Evolutionary conservation across 169 alveolate species (phyloP).

Genomic region (Eimeria tenella): DNA sequence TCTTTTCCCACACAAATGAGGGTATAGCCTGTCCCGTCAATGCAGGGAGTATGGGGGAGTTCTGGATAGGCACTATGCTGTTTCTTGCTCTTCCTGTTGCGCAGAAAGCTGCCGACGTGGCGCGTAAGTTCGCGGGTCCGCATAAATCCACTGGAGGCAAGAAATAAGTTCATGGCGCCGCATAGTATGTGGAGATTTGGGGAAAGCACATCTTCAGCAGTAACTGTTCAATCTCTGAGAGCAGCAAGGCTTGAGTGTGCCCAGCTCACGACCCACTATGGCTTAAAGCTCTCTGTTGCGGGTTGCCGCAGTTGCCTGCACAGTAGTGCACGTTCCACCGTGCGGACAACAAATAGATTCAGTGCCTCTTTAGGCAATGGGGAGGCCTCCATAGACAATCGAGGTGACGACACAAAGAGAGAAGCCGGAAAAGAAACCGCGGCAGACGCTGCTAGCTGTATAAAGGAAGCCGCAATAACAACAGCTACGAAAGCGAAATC

Average conservation of each 20-base stretch:
- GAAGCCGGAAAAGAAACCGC: neutral
- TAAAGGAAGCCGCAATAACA: neutral
- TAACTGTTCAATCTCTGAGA: neutral
- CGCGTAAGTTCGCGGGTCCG: slow-evolving; percentile 38
- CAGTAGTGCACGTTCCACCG: neutral
- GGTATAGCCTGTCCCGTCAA: neutral
- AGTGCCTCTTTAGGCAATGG: neutral
- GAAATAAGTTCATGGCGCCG: neutral
- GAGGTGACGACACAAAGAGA: neutral
- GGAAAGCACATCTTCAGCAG: neutral
- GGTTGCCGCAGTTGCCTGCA: neutral
- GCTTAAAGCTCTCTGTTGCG: neutral
- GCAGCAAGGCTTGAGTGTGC: neutral
- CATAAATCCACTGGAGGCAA: neutral
- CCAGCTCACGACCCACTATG: neutral
- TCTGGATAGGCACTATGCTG: too few species aligned
- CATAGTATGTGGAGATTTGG: slow-evolving; percentile 9
- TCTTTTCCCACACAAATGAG: too few species aligned
- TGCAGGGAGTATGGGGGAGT: too few species aligned
- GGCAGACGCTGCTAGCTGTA: neutral
- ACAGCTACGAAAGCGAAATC: neutral
- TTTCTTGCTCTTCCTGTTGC: neutral
- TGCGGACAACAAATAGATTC: neutral
- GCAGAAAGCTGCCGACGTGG: slow-evolving; percentile 50
- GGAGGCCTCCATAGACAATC: neutral